phyloP scores from a whole-genome alignment of 345 rosid species.

The Citrus sp. region DNA sequence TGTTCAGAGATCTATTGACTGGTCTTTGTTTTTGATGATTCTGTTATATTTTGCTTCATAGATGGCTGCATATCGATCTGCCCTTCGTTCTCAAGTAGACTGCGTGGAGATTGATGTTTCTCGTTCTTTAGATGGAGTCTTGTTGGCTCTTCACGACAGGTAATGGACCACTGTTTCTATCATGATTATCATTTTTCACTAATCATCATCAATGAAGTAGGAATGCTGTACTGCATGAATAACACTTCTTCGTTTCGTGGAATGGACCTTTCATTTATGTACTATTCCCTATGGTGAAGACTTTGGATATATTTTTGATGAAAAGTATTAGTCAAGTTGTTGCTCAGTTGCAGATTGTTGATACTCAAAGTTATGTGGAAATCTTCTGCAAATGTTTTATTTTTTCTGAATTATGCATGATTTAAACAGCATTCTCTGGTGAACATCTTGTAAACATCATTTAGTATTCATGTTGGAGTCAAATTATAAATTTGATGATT shows the following conservation, averaged over 20 bases:
- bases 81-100: constrained; percentile 74
- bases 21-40: background rate
- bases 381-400: background rate
- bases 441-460: background rate
- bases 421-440: background rate
- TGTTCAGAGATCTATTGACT: no score
- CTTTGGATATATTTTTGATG: no score
- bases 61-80: constrained; percentile 74
- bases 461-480: constrained; percentile 4
- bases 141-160: constrained; percentile 95
- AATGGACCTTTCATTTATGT: background rate
- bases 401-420: background rate
- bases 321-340: background rate
- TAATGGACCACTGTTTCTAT: constrained; percentile 11
- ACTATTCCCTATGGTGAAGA: background rate
- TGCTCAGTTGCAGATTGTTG: background rate
- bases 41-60: constrained; percentile 23
- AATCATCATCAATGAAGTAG: background rate
- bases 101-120: constrained; percentile 96
- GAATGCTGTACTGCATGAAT: background rate
- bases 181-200: background rate
- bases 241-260: background rate
- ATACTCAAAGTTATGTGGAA: background rate
- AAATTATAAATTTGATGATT: background rate
- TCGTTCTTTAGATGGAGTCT: constrained; percentile 81